phyloP scores from a whole-genome alignment of 2,329 filamentous ascomycete species.

The Fusarium lyarnte region DNA sequence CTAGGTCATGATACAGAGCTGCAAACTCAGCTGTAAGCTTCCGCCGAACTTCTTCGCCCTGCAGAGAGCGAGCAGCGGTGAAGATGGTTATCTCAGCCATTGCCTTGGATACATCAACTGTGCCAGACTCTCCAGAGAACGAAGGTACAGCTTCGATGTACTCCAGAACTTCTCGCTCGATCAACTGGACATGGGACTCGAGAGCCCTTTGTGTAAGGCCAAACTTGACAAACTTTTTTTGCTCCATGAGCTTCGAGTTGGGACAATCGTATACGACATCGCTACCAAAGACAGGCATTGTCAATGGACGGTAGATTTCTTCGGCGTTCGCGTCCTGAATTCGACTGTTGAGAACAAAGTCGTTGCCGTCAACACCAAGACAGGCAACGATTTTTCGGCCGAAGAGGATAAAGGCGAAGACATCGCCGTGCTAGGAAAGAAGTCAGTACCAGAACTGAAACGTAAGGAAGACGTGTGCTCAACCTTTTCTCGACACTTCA shows the following conservation, averaged over 20 bases:
- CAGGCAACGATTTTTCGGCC: slow-evolving; percentile 61
- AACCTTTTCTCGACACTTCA: slow-evolving; percentile 72
- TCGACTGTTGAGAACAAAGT: slow-evolving; percentile 66
- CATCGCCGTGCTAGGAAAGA: slow-evolving; percentile 56
- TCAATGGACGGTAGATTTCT: slow-evolving; percentile 62
- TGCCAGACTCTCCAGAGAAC: slow-evolving; percentile 69
- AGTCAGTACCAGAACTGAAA: neutral
- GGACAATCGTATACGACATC: slow-evolving; percentile 87
- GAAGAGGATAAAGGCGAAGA: slow-evolving; percentile 64
- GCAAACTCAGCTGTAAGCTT: slow-evolving; percentile 78
- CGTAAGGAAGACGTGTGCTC: neutral
- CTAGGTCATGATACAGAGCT: slow-evolving; percentile 80
- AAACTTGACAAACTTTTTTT: slow-evolving; percentile 85
- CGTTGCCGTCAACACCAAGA: slow-evolving; percentile 61
- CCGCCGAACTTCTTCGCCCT: slow-evolving; percentile 78
- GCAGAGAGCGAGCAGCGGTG: slow-evolving; percentile 79
- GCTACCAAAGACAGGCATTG: slow-evolving; percentile 73
- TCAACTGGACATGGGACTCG: slow-evolving; percentile 73
- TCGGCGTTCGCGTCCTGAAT: slow-evolving; percentile 63
- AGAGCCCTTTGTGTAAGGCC: slow-evolving; percentile 73
- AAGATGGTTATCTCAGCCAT: slow-evolving; percentile 84
- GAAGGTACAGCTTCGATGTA: slow-evolving; percentile 67
- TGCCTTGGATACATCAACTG: slow-evolving; percentile 69
- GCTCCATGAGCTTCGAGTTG: slow-evolving; percentile 86
- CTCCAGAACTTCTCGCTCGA: slow-evolving; percentile 72